Evolutionary conservation across 2,329 filamentous ascomycete species (phyloP).

Genomic region (Exutisphaerella laricina): DNA sequence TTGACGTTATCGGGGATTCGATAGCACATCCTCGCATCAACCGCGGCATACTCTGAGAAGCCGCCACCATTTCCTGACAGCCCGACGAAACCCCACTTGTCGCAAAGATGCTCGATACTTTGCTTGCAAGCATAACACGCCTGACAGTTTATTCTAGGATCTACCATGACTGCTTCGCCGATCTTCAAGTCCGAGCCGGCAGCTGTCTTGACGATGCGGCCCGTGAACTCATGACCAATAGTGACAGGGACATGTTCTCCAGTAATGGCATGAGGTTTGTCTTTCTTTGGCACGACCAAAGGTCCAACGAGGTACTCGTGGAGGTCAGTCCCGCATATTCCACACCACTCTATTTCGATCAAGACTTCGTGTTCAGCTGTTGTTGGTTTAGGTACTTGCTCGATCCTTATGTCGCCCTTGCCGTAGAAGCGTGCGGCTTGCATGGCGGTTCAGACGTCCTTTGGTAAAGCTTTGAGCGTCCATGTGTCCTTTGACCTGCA

Average conservation of each 20-base stretch:
- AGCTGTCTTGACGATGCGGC: constrained; percentile 11
- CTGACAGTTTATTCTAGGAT: constrained; percentile 18
- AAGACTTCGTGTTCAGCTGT: constrained; percentile 16
- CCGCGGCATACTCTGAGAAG: constrained; percentile 15
- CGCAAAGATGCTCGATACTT: constrained; percentile 12
- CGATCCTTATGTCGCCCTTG: constrained; percentile 19
- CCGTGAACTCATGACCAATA: constrained; percentile 21
- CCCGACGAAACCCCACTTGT: constrained; percentile 17
- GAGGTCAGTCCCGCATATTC: constrained; percentile 22
- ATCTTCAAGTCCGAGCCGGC: constrained; percentile 6
- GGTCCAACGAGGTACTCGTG: constrained; percentile 24
- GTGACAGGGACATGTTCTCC: constrained; percentile 10
- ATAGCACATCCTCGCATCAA: constrained; percentile 16
- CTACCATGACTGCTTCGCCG: constrained; percentile 18
- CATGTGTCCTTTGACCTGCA: too few species aligned
- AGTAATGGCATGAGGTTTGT: constrained; percentile 15
- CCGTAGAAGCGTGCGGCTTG: constrained; percentile 22
- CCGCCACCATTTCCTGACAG: constrained; percentile 15
- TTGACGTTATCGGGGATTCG: constrained; percentile 11
- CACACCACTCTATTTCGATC: constrained; percentile 20
- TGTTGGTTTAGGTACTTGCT: constrained; percentile 17
- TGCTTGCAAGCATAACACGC: constrained; percentile 13
- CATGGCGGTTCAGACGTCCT: too few species aligned
- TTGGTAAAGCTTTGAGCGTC: too few species aligned
- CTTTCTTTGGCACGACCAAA: constrained; percentile 10